Conservation (phyloP, 495 filamentous ascomycete genomes). For the Amphirosellinia nigrospora region DNA sequence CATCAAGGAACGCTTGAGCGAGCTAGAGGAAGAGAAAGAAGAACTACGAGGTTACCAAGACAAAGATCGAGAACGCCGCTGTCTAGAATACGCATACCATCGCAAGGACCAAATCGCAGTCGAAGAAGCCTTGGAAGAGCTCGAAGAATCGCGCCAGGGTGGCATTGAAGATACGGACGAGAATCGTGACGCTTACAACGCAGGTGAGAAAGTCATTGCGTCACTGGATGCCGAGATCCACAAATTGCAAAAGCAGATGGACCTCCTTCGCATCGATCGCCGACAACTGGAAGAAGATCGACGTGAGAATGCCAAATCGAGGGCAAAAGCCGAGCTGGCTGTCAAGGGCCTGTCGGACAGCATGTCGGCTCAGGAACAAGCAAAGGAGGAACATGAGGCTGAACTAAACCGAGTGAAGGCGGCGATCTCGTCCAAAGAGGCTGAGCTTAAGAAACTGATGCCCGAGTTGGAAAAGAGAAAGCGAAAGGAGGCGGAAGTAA, state of each 20-base stretch:
- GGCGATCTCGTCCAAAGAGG: slow-evolving; percentile 77
- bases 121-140: slow-evolving; percentile 73
- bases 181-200: slow-evolving; percentile 75
- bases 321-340: slow-evolving; percentile 84
- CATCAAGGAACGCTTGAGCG: slow-evolving; percentile 85
- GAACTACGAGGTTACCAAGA: slow-evolving; percentile 92
- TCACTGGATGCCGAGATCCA: slow-evolving; percentile 78
- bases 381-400: slow-evolving; percentile 69
- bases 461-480: slow-evolving; percentile 78
- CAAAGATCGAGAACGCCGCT: slow-evolving; percentile 90
- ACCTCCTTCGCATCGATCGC: slow-evolving; percentile 87
- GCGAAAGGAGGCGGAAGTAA: slow-evolving; percentile 71
- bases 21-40: slow-evolving; percentile 96
- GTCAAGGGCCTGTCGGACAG: slow-evolving; percentile 81
- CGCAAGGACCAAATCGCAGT: slow-evolving; percentile 85
- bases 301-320: slow-evolving; percentile 73
- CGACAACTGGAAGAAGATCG: slow-evolving; percentile 88
- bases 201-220: slow-evolving; percentile 80
- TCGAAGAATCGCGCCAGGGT: slow-evolving; percentile 80
- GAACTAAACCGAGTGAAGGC: slow-evolving; percentile 75
- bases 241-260: slow-evolving; percentile 78
- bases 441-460: slow-evolving; percentile 71
- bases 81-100: slow-evolving; percentile 93
- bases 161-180: slow-evolving; percentile 84
- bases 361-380: slow-evolving; percentile 76